Evolutionary conservation across 2,329 filamentous ascomycete species (phyloP), one percentile per base, ranked within the genome.

Genomic region (Tolypocladium ovalisporum): DNA sequence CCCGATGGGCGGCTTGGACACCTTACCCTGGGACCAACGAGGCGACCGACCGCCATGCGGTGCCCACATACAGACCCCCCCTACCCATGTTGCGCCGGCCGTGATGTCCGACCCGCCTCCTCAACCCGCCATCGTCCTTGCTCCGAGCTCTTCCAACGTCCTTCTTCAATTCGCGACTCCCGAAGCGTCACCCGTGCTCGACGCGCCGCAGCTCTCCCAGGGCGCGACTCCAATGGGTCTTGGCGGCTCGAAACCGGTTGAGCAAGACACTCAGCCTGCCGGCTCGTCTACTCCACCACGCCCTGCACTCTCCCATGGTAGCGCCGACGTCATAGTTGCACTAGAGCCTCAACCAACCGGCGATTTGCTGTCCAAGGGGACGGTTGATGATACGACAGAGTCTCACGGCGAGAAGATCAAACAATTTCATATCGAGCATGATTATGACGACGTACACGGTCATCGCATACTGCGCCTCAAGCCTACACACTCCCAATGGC

Each of bases 401-500:
- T 13, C 47, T 34, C 29, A 22, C 29, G 5, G 19, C 19, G 29
- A n/a, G 10, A 34, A 22, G 3, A 4, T 24, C 13, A 4, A 19
- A 29, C 1, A 6, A 0, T 27, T 53, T 10, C 52, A 51, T 40
- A 68, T 72, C 32, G 63, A 70, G 8, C 66, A 66, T 56, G 68
- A 70, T 15, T 70, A 68, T 56, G 69, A 73, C 44, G 65, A 65
- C 7, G 63, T 64, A 17, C 59, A 65, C 19, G 69, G 63, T 47
- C 64, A 70, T 52, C 62, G 63, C 34, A 55, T 74, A 24, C 59
- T 74, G 47, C 68, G 69, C 37, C 64, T 74, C 56, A 70, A 66
- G 52, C 71, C 71, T 10, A 71, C 69, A 0, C 54, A 59, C 6
- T 59, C 65, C 29, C 71, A 74, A 59, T 74, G 71, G 71, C 59